These are phyloP conservation scores for Leptographium procerum DNA, from an alignment of 2,329 filamentous ascomycete species.

Conservation along the genomic window DNA sequence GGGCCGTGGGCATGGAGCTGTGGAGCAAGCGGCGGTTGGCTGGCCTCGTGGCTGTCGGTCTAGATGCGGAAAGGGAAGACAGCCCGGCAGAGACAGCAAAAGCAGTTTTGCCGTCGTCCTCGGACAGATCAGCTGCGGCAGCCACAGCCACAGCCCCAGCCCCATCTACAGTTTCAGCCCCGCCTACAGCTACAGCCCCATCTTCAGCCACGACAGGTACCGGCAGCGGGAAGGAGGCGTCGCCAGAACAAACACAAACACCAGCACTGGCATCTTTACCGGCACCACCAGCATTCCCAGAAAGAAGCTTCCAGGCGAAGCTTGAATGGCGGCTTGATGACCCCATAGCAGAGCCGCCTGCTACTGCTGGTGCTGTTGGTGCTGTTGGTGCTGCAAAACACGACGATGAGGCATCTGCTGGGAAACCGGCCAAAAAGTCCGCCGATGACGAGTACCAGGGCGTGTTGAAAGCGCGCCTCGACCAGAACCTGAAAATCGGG, in stretches of 20 bases:
- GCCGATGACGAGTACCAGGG: constrained; percentile 62
- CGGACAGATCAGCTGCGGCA: background rate
- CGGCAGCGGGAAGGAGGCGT: background rate
- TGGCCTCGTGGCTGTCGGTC: constrained; percentile 23
- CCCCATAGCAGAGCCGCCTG: background rate
- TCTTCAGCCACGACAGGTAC: background rate
- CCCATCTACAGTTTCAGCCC: background rate
- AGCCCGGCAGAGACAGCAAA: constrained; percentile 5
- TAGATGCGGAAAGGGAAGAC: constrained; percentile 4
- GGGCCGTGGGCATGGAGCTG: constrained; percentile 83
- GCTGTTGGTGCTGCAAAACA: constrained; percentile 12
- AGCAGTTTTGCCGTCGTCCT: background rate
- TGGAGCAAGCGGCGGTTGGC: constrained; percentile 57
- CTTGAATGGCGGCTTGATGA: constrained; percentile 36
- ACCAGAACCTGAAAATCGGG: constrained; percentile 78
- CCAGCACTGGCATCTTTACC: background rate
- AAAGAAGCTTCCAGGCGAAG: constrained; percentile 36
- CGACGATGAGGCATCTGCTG: constrained; percentile 6
- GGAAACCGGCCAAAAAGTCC: constrained; percentile 27
- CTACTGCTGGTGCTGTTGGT: background rate
- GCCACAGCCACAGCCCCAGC: background rate
- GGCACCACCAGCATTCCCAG: background rate
- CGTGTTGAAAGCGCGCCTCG: constrained; percentile 79
- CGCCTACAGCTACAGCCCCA: background rate
- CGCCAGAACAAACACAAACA: background rate